phyloP scores from a whole-genome alignment of 1,139 yeast genomes.

The Suhomyces anneliseae region DNA sequence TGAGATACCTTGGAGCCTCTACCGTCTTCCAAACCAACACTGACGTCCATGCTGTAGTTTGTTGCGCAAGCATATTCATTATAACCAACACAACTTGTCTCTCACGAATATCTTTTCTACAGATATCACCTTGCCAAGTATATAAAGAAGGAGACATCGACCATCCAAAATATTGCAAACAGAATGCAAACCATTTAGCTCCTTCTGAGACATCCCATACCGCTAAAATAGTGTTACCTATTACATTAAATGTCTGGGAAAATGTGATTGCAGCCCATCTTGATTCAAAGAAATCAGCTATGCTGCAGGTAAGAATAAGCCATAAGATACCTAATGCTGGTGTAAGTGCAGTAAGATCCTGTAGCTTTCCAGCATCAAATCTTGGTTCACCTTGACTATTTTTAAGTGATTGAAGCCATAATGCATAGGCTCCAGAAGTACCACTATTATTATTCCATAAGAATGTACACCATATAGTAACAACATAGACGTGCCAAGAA shows the following conservation, averaged over 20 bases:
- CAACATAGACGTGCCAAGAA: slow-evolving; percentile 29
- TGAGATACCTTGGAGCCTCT: slow-evolving; percentile 48
- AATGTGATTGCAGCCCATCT: slow-evolving; percentile 57
- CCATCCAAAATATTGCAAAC: slow-evolving; percentile 47
- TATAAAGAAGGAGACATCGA: slow-evolving; percentile 48
- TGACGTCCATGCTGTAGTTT: slow-evolving; percentile 41
- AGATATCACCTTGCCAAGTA: slow-evolving; percentile 45
- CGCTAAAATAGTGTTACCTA: slow-evolving; percentile 43
- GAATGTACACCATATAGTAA: slow-evolving; percentile 21
- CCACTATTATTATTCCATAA: slow-evolving; percentile 41
- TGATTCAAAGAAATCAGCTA: slow-evolving; percentile 49
- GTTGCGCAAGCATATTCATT: slow-evolving; percentile 43
- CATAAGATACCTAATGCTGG: slow-evolving; percentile 55
- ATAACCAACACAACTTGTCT: slow-evolving; percentile 42
- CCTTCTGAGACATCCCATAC: slow-evolving; percentile 46
- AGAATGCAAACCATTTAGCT: slow-evolving; percentile 50
- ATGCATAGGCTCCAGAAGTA: slow-evolving; percentile 41
- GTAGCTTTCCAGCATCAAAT: slow-evolving; percentile 31
- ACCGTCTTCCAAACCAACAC: slow-evolving; percentile 40
- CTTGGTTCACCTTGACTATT: slow-evolving; percentile 22
- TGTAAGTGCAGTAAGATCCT: slow-evolving; percentile 43
- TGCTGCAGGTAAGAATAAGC: slow-evolving; percentile 42
- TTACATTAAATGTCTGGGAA: slow-evolving; percentile 47
- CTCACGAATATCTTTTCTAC: slow-evolving; percentile 40
- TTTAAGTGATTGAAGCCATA: slow-evolving; percentile 41